A percentile compares a stretch with the other conserved stretches of the same genome.
These are phyloP conservation scores for Aspergillus sp. DNA, from an alignment of 2,329 filamentous ascomycete genomes.

Conservation along the genomic window DNA sequence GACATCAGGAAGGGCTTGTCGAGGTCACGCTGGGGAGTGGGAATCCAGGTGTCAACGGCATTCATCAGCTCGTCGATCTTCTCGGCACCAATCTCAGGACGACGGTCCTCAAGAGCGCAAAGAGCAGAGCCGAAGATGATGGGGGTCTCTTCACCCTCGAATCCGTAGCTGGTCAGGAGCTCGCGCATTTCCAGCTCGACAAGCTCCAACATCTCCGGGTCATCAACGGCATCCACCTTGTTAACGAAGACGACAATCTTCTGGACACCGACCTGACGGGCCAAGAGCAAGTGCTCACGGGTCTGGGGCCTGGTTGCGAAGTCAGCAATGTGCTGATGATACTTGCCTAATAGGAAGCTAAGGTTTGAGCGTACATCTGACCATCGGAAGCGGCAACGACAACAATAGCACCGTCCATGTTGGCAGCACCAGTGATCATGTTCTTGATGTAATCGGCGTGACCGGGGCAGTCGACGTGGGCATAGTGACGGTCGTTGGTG, in stretches of 20 bases:
- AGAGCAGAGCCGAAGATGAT: slow-evolving; percentile 97
- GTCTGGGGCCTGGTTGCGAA: slow-evolving; percentile 73
- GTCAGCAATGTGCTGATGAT: slow-evolving; percentile 18
- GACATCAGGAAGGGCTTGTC: slow-evolving; percentile 99
- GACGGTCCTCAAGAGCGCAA: slow-evolving; percentile 83
- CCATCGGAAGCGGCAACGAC: slow-evolving; percentile 97
- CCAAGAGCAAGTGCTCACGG: slow-evolving; percentile 94
- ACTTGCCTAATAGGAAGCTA: background rate
- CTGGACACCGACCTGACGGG: slow-evolving; percentile 97
- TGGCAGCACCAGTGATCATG: slow-evolving; percentile 99
- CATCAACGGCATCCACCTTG: slow-evolving; percentile 96
- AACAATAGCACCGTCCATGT: slow-evolving; percentile 99
- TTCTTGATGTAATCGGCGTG: slow-evolving; percentile 99
- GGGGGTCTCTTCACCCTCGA: slow-evolving; percentile 96
- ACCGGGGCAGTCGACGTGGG: slow-evolving; percentile 98
- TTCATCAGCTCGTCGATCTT: slow-evolving; percentile 91
- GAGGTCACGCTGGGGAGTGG: slow-evolving; percentile 86
- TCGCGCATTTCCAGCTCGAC: slow-evolving; percentile 99
- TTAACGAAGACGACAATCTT: slow-evolving; percentile 99
- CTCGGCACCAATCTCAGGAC: slow-evolving; percentile 78
- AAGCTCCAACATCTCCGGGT: slow-evolving; percentile 99
- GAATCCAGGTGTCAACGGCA: slow-evolving; percentile 94
- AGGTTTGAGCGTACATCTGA: slow-evolving; percentile 68
- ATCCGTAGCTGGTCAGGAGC: slow-evolving; percentile 86
- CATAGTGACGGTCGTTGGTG: slow-evolving; percentile 93